These are phyloP conservation scores for Cordyceps militaris DNA, from an alignment of 2,329 filamentous ascomycete species.

Conservation along the genomic window DNA sequence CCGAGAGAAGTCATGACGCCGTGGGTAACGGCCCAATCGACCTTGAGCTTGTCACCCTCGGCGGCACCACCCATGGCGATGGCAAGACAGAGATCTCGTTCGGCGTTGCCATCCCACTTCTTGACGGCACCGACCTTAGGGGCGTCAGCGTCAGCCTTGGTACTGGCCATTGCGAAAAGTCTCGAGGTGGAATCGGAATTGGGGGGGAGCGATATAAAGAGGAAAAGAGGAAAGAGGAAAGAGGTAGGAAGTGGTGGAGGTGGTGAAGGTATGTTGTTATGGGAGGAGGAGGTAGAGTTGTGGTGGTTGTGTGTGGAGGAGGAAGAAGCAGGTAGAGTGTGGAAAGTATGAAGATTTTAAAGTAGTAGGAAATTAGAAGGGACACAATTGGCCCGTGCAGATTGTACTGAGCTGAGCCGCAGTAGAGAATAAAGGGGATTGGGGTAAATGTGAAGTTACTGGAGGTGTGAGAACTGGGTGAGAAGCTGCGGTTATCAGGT, in stretches of 20 bases:
- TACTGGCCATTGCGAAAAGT: neutral
- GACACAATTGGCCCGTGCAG: no score
- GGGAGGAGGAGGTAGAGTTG: neutral
- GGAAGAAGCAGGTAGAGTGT: neutral
- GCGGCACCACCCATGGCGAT: constrained; percentile 24
- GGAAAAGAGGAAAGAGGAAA: neutral
- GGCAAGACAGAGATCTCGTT: constrained; percentile 33
- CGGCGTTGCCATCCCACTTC: constrained; percentile 31
- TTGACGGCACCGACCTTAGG: constrained; percentile 19
- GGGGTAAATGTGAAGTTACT: neutral
- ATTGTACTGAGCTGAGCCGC: neutral
- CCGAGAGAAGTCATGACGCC: constrained; percentile 27
- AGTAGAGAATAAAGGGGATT: neutral
- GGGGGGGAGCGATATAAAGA: neutral
- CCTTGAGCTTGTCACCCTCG: constrained; percentile 20
- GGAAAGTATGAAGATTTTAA: neutral
- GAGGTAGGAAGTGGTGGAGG: neutral
- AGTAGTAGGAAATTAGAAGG: neutral
- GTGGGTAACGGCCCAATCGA: constrained; percentile 29
- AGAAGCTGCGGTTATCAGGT: neutral
- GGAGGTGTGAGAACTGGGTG: neutral
- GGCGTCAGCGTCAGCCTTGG: neutral
- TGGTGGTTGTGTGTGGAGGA: neutral
- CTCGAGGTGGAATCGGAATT: neutral
- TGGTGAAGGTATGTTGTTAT: neutral